These are phyloP conservation scores for Cucumis sativus DNA, from an alignment of 306 rosid genomes.

Conservation along the genomic window DNA sequence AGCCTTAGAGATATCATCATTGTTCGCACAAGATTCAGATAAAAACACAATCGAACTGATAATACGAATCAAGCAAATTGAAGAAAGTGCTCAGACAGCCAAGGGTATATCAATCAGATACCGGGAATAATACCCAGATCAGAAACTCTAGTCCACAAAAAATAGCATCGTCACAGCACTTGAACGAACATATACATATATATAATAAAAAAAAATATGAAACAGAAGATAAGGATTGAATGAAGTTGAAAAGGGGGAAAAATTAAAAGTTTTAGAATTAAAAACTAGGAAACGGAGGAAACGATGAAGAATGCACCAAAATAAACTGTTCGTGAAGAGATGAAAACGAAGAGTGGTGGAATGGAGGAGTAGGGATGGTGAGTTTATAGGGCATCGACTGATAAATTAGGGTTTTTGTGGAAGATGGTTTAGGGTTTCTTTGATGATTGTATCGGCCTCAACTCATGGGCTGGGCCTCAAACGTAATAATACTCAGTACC, in stretches of 20 bases:
- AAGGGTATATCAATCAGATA: slow-evolving; percentile 73
- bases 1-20: neutral
- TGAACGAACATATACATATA: neutral
- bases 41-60: neutral
- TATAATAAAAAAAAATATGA: too few species aligned
- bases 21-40: neutral
- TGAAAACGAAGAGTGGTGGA: neutral
- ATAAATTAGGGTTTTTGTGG: neutral
- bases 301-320: neutral
- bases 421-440: neutral
- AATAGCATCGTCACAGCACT: slow-evolving; percentile 58
- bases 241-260: neutral
- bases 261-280: too few species aligned
- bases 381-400: neutral
- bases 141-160: slow-evolving; percentile 87
- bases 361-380: too few species aligned
- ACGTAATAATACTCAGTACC: too few species aligned
- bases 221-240: neutral
- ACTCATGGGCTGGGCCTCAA: too few species aligned
- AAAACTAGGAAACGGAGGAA: neutral
- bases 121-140: slow-evolving; percentile 54
- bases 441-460: neutral
- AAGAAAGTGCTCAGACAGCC: slow-evolving; percentile 86
- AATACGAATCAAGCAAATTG: neutral
- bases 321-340: neutral